Percentiles rank a stretch among this genome's conserved stretches.
phyloP scores from a whole-genome alignment of 2,329 filamentous ascomycete species.

The Aspergillus fischeri region DNA sequence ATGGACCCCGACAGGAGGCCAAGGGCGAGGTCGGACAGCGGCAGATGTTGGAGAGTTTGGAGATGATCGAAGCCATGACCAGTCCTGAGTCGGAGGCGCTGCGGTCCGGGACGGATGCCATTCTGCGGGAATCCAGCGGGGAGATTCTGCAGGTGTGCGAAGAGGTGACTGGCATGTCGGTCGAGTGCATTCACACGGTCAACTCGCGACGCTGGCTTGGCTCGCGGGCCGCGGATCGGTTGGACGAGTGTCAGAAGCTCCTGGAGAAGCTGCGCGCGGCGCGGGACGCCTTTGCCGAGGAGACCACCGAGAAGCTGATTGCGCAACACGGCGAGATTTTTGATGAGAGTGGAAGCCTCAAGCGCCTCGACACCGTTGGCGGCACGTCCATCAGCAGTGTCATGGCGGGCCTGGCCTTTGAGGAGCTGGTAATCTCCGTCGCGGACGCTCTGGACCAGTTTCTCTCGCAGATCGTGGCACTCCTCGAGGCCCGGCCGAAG shows the following conservation, averaged over 20 bases:
- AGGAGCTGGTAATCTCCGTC: conserved; percentile 37
- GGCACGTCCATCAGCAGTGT: conserved; percentile 44
- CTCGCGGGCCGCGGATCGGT: conserved; percentile 8
- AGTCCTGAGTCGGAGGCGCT: conserved; percentile 34
- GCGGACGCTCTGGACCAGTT: conserved; percentile 15
- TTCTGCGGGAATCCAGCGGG: conserved; percentile 26
- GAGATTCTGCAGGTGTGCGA: conserved; percentile 24
- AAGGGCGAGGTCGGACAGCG: conserved; percentile 22
- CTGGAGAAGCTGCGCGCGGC: conserved; percentile 24
- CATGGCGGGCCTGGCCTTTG: conserved; percentile 44
- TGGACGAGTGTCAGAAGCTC: conserved; percentile 13
- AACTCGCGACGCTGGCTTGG: conserved; percentile 27
- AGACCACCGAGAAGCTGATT: conserved; percentile 42
- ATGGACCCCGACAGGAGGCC: conserved; percentile 9
- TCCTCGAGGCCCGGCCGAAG: conserved; percentile 35
- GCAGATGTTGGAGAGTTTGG: conserved; percentile 30
- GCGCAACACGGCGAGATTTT: conserved; percentile 8
- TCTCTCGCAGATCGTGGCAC: conserved; percentile 33
- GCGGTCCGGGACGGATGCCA: conserved; percentile 29
- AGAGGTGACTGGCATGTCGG: conserved; percentile 17
- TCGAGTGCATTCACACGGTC: conserved; percentile 22
- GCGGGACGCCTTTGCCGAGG: conserved; percentile 18
- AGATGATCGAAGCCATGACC: conserved; percentile 36
- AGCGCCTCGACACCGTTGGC: conserved; percentile 29
- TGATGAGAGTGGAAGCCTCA: conserved; percentile 21